phyloP scores from a whole-genome alignment of 345 rosid species.

The Salix viminalis region DNA sequence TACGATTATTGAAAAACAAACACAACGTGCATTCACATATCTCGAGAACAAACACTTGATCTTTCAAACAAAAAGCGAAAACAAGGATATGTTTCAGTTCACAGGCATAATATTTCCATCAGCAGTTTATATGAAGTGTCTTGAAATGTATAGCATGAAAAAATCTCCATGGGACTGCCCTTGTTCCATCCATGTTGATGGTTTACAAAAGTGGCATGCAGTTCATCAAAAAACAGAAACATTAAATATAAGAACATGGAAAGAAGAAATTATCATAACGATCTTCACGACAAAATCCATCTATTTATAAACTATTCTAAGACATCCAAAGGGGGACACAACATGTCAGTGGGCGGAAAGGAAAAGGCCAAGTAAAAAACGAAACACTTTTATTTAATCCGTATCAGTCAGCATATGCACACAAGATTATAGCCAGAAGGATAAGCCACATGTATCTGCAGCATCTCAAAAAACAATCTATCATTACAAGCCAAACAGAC shows the following conservation, averaged over 20 bases:
- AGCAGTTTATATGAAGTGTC: background rate
- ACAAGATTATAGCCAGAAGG: constrained; percentile 19
- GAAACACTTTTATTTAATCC: constrained; percentile 14
- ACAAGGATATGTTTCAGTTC: background rate
- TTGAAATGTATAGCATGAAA: background rate
- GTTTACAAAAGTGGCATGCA: constrained; percentile 5
- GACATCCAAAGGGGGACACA: constrained; percentile 18
- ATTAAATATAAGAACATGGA: constrained; percentile 5
- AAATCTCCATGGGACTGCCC: constrained; percentile 1
- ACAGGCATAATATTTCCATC: background rate
- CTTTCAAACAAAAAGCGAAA: background rate
- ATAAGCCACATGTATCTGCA: constrained; percentile 13
- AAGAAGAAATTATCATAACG: constrained; percentile 1
- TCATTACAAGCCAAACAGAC: constrained; percentile 17
- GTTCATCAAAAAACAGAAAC: background rate
- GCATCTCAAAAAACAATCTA: constrained; percentile 19
- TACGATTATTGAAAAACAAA: background rate
- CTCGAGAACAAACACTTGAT: background rate
- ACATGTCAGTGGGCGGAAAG: constrained; percentile 24
- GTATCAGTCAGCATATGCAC: constrained; percentile 19
- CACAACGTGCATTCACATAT: background rate
- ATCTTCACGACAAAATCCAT: constrained; percentile 22
- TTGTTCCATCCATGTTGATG: background rate
- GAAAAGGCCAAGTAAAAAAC: constrained; percentile 5
- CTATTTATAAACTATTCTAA: background rate